phyloP scores from a whole-genome alignment of 202 grass and related monocot species.

The Panicum hallii region DNA sequence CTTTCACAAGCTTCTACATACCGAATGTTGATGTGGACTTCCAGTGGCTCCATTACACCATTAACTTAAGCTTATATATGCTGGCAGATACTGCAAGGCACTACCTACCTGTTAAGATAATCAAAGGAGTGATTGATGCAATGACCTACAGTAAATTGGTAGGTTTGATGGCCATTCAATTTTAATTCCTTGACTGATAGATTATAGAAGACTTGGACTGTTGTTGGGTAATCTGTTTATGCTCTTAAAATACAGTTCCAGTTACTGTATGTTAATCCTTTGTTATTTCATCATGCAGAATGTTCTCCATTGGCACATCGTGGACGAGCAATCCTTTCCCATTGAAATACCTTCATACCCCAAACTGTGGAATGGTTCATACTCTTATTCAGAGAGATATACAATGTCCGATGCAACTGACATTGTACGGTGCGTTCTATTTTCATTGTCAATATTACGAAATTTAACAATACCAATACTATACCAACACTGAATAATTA shows the following conservation, averaged over 20 bases:
- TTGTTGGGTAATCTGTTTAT: no score
- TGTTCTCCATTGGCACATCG: constrained; percentile 97
- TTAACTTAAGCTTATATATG: constrained; percentile 26
- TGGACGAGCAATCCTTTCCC: constrained; percentile 87
- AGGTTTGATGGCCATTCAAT: constrained; percentile 37
- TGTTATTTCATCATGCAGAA: constrained; percentile 57
- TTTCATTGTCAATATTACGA: constrained; percentile 27
- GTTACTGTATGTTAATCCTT: constrained; percentile 30
- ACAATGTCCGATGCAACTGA: constrained; percentile 79
- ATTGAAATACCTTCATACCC: constrained; percentile 97
- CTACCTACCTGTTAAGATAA: constrained; percentile 74
- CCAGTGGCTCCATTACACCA: not conserved
- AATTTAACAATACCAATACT: constrained; percentile 12
- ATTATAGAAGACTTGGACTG: constrained; percentile 6
- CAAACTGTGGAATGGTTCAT: constrained; percentile 83
- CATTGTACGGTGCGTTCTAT: constrained; percentile 75
- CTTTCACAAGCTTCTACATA: constrained; percentile 33
- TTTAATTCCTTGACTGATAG: constrained; percentile 21
- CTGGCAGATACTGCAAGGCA: constrained; percentile 88
- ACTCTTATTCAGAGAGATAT: constrained; percentile 95
- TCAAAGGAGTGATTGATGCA: constrained; percentile 96
- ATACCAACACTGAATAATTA: not conserved
- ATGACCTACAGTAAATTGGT: constrained; percentile 98
- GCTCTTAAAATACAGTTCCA: constrained; percentile 10
- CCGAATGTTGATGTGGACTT: constrained; percentile 31